Conservation (phyloP, 768 basidiomycete species). For the Macrocybe gigantea region DNA sequence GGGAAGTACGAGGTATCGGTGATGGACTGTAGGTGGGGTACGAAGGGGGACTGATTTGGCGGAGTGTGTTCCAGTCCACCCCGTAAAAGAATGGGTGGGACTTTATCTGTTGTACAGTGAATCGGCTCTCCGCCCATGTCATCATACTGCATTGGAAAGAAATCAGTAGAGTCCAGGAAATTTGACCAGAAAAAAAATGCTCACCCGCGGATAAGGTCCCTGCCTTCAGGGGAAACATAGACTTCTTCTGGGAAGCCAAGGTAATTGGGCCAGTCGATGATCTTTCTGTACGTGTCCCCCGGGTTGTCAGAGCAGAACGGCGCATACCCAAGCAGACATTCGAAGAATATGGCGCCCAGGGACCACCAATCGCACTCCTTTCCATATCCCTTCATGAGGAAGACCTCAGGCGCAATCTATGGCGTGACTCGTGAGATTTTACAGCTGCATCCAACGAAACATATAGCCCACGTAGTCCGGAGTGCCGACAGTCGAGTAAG, state of each 20-base stretch:
- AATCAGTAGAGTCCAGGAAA: conserved; percentile 4
- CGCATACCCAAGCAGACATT: conserved; percentile 96
- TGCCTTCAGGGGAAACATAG: conserved; percentile 86
- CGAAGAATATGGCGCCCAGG: conserved; percentile 97
- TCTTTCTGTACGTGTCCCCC: conserved; percentile 97
- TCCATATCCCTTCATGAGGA: conserved; percentile 94
- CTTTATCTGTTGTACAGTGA: conserved; percentile 85
- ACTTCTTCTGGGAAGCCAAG: conserved; percentile 94
- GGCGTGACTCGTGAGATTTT: background rate
- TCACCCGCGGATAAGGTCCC: conserved; percentile 82
- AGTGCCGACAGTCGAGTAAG: conserved; percentile 85
- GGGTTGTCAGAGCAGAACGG: conserved; percentile 98
- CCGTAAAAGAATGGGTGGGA: conserved; percentile 92
- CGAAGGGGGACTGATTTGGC: conserved; percentile 96
- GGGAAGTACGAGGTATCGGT: conserved; percentile 98
- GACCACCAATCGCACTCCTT: conserved; percentile 99
- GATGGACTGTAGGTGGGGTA: conserved; percentile 86
- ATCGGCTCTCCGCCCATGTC: conserved; percentile 70
- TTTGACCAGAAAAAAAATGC: conserved; percentile 13
- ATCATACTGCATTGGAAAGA: conserved; percentile 58
- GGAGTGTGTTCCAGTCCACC: conserved; percentile 89
- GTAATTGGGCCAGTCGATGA: conserved; percentile 91
- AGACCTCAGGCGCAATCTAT: conserved; percentile 96
- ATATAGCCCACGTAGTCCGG: conserved; percentile 52
- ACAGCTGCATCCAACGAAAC: background rate